phyloP scores from a whole-genome alignment of 257 asterid species.

The Marsdenia floribunda region DNA sequence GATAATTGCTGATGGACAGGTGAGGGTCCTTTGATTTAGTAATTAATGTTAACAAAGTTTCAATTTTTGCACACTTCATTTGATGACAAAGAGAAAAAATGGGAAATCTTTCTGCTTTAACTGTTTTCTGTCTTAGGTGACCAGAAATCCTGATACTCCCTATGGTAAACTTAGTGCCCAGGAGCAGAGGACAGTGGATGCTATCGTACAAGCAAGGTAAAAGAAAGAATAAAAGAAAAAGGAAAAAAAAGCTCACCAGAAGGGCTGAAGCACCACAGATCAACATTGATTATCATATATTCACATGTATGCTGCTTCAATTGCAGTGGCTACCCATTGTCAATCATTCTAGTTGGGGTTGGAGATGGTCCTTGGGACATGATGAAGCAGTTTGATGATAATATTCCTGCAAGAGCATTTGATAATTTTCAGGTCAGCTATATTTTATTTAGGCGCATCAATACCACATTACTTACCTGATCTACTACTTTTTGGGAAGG shows the following conservation, averaged over 20 bases:
- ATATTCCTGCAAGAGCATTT: slow-evolving; percentile 27
- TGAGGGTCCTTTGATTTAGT: slow-evolving; percentile 8
- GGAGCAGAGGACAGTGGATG: slow-evolving; percentile 55
- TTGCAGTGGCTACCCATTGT: slow-evolving; percentile 28
- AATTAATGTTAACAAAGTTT: background rate
- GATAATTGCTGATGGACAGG: slow-evolving; percentile 93
- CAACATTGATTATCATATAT: background rate
- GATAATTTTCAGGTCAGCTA: slow-evolving; percentile 27
- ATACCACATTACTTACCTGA: background rate
- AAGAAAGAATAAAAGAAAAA: background rate
- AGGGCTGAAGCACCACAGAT: background rate
- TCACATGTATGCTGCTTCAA: background rate
- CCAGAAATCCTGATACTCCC: slow-evolving; percentile 53
- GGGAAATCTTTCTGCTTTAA: background rate
- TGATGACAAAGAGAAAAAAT: background rate
- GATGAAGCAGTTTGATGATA: slow-evolving; percentile 31
- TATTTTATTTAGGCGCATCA: background rate
- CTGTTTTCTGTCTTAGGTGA: slow-evolving; percentile 28
- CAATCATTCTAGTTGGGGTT: slow-evolving; percentile 28
- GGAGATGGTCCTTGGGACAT: slow-evolving; percentile 34
- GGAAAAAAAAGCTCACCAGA: background rate
- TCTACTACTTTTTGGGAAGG: background rate
- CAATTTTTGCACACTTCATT: background rate
- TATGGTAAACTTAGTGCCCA: slow-evolving; percentile 47
- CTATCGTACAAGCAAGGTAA: slow-evolving; percentile 65